These are phyloP conservation scores for Pichia ethanolica DNA, from an alignment of 805 yeast species.

Conservation along the genomic window DNA sequence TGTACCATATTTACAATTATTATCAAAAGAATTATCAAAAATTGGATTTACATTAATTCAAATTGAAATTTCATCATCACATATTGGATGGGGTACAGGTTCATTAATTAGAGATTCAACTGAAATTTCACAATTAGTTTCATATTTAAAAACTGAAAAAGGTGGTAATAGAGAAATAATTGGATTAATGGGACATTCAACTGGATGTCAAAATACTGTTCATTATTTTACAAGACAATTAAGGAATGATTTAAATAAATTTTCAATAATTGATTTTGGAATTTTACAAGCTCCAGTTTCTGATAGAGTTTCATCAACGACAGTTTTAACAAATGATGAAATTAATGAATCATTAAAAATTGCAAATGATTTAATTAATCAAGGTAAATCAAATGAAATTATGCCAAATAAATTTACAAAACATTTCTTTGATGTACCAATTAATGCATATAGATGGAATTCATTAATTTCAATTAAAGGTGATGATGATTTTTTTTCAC, in stretches of 20 bases:
- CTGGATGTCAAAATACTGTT: conserved; percentile 76
- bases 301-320: conserved; percentile 43
- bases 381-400: conserved; percentile 40
- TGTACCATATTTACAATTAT: conserved; percentile 56
- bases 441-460: conserved; percentile 64
- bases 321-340: conserved; percentile 10
- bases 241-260: not conserved
- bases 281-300: conserved; percentile 73
- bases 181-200: conserved; percentile 75
- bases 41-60: conserved; percentile 57
- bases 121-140: conserved; percentile 50
- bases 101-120: conserved; percentile 49
- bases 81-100: conserved; percentile 70
- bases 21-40: conserved; percentile 33
- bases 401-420: conserved; percentile 45
- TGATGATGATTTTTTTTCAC: conserved; percentile 66
- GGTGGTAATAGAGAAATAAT: conserved; percentile 42
- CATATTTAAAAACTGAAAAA: conserved; percentile 40
- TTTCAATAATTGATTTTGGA: conserved; percentile 41
- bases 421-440: conserved; percentile 46
- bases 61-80: conserved; percentile 47
- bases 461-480: conserved; percentile 53
- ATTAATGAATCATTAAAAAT: conserved; percentile 17
- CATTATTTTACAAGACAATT: conserved; percentile 43
- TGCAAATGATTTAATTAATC: conserved; percentile 33